Conservation (phyloP, 352 stramenopile species). For the Pythium vanterpoolii region DNA sequence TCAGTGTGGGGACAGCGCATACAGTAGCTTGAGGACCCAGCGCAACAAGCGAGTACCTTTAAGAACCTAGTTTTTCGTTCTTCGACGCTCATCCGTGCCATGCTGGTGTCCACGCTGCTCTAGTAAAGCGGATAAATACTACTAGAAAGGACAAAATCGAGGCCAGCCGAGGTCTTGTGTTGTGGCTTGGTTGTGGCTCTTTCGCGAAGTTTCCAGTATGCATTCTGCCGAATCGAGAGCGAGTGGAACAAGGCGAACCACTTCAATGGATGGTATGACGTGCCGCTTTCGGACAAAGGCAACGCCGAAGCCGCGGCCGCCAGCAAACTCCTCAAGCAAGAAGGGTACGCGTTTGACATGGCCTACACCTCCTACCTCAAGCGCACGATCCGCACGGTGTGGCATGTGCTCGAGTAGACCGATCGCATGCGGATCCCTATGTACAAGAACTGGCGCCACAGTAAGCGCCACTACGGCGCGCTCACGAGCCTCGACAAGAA, state of each 20-base stretch:
- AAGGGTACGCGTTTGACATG: constrained; percentile 93
- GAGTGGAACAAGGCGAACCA: constrained; percentile 95
- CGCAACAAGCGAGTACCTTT: too few species aligned
- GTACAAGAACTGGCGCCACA: constrained; percentile 94
- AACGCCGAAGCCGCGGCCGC: constrained; percentile 89
- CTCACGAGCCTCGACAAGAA: constrained; percentile 98
- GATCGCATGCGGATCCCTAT: constrained; percentile 95
- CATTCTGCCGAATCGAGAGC: constrained; percentile 92
- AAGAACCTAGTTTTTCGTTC: too few species aligned
- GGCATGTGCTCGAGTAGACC: constrained; percentile 93
- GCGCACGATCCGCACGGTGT: constrained; percentile 92
- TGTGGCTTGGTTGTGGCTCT: too few species aligned
- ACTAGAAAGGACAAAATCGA: too few species aligned
- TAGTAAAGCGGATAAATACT: too few species aligned
- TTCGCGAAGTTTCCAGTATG: too few species aligned
- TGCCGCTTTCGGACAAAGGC: constrained; percentile 87
- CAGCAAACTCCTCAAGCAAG: constrained; percentile 86
- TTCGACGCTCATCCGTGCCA: too few species aligned
- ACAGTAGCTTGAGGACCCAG: too few species aligned
- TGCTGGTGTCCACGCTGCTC: too few species aligned
- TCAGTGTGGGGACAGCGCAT: too few species aligned
- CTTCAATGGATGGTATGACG: constrained; percentile 94
- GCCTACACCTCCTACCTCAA: constrained; percentile 96
- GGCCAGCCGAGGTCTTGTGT: too few species aligned
- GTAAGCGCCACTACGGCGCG: constrained; percentile 98